phyloP scores from a whole-genome alignment of 2,329 filamentous ascomycete species.

The Aureobasidium sp. region DNA sequence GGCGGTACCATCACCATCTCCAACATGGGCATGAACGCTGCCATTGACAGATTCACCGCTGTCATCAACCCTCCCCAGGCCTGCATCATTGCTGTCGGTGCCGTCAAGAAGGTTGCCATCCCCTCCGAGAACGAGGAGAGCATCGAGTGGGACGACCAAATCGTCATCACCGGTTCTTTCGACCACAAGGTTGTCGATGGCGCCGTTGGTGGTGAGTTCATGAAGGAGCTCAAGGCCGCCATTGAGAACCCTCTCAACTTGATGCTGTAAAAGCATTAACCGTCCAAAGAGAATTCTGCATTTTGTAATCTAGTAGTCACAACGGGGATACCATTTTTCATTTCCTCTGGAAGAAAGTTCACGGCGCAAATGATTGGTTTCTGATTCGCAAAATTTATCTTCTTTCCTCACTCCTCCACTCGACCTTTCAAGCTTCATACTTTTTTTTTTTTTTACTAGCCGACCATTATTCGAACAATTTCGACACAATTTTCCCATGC shows the following conservation, averaged over 20 bases:
- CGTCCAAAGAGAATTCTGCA: conserved; percentile 12
- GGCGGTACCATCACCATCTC: conserved; percentile 99
- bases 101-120: conserved; percentile 94
- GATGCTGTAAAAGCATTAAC: conserved; percentile 73
- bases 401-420: conserved; percentile 7
- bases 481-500: no score
- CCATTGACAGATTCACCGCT: conserved; percentile 96
- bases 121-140: conserved; percentile 89
- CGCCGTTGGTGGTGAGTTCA: conserved; percentile 96
- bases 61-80: conserved; percentile 99
- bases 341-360: conserved; percentile 16
- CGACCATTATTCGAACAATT: no score
- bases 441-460: not conserved
- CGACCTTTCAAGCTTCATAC: not conserved
- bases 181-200: conserved; percentile 99
- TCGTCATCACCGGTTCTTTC: conserved; percentile 94
- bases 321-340: conserved; percentile 15
- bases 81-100: conserved; percentile 94
- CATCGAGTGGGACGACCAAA: conserved; percentile 97
- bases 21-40: conserved; percentile 99
- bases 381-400: conserved; percentile 21
- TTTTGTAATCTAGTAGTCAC: conserved; percentile 22
- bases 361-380: conserved; percentile 18
- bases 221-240: conserved; percentile 96
- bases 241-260: conserved; percentile 98